Base-by-base conservation (phyloP, 148 eudicot genomes). In the Drosera capensis region DNA sequence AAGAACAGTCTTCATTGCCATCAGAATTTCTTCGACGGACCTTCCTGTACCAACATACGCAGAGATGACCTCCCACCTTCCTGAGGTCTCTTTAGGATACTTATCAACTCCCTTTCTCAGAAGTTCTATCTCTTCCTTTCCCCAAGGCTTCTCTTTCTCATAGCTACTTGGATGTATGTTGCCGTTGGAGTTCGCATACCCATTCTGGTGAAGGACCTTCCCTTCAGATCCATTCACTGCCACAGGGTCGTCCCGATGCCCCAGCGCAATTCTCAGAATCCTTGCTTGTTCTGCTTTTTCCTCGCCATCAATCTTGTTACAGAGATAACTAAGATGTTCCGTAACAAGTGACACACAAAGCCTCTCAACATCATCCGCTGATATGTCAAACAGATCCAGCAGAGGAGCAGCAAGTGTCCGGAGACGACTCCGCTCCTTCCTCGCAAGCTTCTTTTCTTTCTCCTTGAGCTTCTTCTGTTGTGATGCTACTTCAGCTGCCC, bases 61-160 rank as follows among this genome's bases (percentile, higher is more conserved):
- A 0, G 99, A 90, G 23, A 90, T 70, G 55, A 90, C 99, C 51
- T 90, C 99, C 99, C 99, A 90, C 59, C 95, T 80, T 36, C 79
- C 70, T 20, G 99, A 81, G 11, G 99, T 90, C 41, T 95, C 99
- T 68, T 84, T 90, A 2, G 93, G 99, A 38, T 54, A 90, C 55
- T 90, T 90, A 57, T 18, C 60, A 47, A 80, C 65, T 21, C 87
- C 99, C 61, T 90, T 84, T 50, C 87, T 78, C 50, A 90, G 54
- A 23, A 80, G 75, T 50, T 84, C 99, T 54, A 90, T 80, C 66
- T 90, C 99, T 66, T 90, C 99, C 56, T 60, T 80, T 17, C 57
- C 59, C 99, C 95, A 90, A 23, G 78, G 85, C 48, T 73, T 90
- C 49, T 84, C 94, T 54, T 63, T 80, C 66, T 88, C 94, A 49